A percentile compares a stretch with the other conserved stretches of the same genome.
Evolutionary conservation across 129 eudicot species (phyloP).

Genomic region (Helianthus annuus): DNA sequence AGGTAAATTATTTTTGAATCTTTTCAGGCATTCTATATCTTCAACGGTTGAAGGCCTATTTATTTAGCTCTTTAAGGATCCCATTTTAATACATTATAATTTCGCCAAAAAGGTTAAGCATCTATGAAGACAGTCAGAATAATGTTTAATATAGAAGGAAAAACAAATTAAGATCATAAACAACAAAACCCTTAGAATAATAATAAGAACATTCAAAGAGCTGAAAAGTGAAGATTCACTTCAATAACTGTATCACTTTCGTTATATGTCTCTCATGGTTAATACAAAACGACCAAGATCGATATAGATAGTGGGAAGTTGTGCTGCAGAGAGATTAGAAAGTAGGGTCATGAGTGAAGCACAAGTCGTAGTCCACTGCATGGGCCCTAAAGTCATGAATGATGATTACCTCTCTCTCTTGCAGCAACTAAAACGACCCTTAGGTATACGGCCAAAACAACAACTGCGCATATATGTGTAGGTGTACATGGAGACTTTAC

Average conservation of each 20-base stretch:
- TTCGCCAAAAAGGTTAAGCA: no score
- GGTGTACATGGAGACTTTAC: slow-evolving; percentile 12
- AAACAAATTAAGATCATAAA: neutral
- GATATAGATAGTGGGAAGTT: slow-evolving; percentile 18
- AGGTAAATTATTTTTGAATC: no score
- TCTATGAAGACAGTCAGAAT: no score
- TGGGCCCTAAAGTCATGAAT: slow-evolving; percentile 14
- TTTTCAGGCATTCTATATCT: no score
- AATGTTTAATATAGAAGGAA: no score
- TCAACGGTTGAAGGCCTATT: no score
- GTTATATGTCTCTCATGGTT: neutral
- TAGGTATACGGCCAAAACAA: slow-evolving; percentile 21
- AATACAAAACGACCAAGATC: slow-evolving; percentile 13
- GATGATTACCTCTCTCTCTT: slow-evolving; percentile 13
- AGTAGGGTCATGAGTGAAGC: slow-evolving; percentile 36
- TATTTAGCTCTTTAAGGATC: no score
- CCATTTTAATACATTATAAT: no score
- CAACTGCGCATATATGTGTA: neutral
- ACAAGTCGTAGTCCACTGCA: slow-evolving; percentile 27
- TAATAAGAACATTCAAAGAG: no score
- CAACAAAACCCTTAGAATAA: no score
- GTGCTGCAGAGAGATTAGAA: slow-evolving; percentile 28
- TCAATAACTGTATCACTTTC: neutral
- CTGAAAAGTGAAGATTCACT: neutral
- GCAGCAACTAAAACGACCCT: slow-evolving; percentile 30